Conservation (phyloP, 352 stramenopile genomes). For the Phytophthora ohioensis region DNA sequence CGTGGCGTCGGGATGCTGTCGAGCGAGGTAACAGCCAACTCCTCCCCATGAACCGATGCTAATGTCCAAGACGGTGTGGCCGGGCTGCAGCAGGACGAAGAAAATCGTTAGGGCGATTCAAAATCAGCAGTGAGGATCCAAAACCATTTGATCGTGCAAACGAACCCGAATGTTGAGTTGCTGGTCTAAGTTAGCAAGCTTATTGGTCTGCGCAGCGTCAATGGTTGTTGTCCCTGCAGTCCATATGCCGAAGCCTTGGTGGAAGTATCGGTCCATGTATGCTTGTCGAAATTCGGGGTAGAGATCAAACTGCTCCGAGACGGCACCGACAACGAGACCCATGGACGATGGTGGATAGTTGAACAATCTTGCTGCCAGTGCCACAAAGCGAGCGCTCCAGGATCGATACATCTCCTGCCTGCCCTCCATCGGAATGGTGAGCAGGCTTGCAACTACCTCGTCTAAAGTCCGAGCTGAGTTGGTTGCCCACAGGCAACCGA, state of each 20-base stretch:
- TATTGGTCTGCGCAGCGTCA: slow-evolving; percentile 72
- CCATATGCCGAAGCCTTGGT: slow-evolving; percentile 84
- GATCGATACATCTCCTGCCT: slow-evolving; percentile 89
- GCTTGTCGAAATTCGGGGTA: slow-evolving; percentile 68
- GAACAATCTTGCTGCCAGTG: slow-evolving; percentile 76
- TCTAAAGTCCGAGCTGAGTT: slow-evolving; percentile 68
- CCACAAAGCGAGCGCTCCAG: slow-evolving; percentile 81
- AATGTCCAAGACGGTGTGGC: slow-evolving; percentile 83
- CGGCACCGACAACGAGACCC: slow-evolving; percentile 71
- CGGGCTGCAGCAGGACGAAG: slow-evolving; percentile 42
- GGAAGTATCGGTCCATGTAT: slow-evolving; percentile 84
- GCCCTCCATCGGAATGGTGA: slow-evolving; percentile 85
- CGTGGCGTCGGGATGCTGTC: slow-evolving; percentile 52
- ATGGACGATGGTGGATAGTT: slow-evolving; percentile 80
- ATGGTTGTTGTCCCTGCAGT: slow-evolving; percentile 52
- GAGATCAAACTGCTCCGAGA: slow-evolving; percentile 80
- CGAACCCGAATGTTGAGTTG: slow-evolving; percentile 69
- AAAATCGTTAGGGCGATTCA: not conserved
- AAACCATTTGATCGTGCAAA: not conserved
- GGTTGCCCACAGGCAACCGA: slow-evolving; percentile 75
- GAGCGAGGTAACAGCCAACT: slow-evolving; percentile 77
- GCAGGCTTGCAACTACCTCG: slow-evolving; percentile 73
- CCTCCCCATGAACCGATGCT: slow-evolving; percentile 84
- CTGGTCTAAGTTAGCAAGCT: slow-evolving; percentile 71
- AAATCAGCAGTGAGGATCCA: not conserved